These are phyloP conservation scores for Phoma sp. DNA, from an alignment of 2,329 filamentous ascomycete genomes.

Conservation along the genomic window DNA sequence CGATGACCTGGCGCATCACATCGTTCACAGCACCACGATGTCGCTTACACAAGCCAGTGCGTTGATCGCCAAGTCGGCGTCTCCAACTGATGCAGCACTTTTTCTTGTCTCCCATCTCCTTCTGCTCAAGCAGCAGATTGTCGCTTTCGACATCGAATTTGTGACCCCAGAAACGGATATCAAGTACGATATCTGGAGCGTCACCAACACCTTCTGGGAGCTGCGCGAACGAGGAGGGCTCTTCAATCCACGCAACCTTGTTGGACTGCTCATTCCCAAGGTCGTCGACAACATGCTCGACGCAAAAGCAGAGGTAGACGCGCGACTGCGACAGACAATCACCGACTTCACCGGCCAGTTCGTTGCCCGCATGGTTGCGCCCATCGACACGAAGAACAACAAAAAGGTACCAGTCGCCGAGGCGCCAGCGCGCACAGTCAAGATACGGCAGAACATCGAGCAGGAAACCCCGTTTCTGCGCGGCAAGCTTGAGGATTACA, in stretches of 20 bases:
- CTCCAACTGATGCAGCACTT: conserved; percentile 77
- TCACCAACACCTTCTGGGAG: conserved; percentile 72
- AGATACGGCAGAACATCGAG: conserved; percentile 62
- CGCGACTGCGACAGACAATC: conserved; percentile 66
- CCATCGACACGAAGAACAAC: conserved; percentile 42
- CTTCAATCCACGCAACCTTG: conserved; percentile 69
- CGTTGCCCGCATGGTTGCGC: conserved; percentile 62
- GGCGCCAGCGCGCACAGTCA: conserved; percentile 44
- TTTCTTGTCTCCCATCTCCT: conserved; percentile 96
- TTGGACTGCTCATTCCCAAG: conserved; percentile 67
- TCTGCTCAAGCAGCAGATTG: conserved; percentile 92
- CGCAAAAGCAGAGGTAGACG: conserved; percentile 72
- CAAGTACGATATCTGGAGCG: conserved; percentile 69
- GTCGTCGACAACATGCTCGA: conserved; percentile 76
- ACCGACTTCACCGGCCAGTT: conserved; percentile 69
- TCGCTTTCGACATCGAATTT: conserved; percentile 91
- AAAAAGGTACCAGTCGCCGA: conserved; percentile 34
- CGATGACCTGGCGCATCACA: conserved; percentile 76
- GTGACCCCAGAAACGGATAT: conserved; percentile 66
- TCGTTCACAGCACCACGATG: conserved; percentile 87
- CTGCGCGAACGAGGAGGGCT: conserved; percentile 68
- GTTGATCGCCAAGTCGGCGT: conserved; percentile 69
- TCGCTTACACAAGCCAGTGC: conserved; percentile 80
- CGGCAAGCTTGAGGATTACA: conserved; percentile 64
- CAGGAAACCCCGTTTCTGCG: conserved; percentile 64